Evolutionary conservation across 2,329 filamentous ascomycete species (phyloP).

Genomic region (Eutypa lata): DNA sequence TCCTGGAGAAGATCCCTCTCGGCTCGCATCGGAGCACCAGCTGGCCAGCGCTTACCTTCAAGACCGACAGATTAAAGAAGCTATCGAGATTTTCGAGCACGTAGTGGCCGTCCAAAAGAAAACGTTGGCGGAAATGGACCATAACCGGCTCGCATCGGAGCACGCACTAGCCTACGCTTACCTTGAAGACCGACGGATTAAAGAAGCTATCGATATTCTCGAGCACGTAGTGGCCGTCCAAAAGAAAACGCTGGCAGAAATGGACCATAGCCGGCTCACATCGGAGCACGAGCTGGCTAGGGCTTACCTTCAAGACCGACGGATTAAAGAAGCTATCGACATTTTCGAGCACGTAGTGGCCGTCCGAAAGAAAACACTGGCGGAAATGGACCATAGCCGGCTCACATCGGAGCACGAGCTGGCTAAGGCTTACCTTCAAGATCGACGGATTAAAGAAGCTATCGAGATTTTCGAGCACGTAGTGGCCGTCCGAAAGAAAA

Average conservation of each 20-base stretch:
- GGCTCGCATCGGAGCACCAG: no score
- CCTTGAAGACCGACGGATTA: background rate
- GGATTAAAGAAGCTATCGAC: slow-evolving; percentile 15
- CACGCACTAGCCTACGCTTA: background rate
- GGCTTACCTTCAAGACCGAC: slow-evolving; percentile 16
- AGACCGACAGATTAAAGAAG: slow-evolving; percentile 5
- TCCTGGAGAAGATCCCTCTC: no score
- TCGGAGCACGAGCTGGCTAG: slow-evolving; percentile 16
- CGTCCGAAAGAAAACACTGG: slow-evolving; percentile 6
- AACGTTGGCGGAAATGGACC: background rate
- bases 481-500: background rate
- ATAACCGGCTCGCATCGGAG: background rate
- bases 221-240: slow-evolving; percentile 2
- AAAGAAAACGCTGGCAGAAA: background rate
- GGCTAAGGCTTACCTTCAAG: background rate
- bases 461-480: slow-evolving; percentile 6
- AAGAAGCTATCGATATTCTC: slow-evolving; percentile 10
- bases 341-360: slow-evolving; percentile 22
- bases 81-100: slow-evolving; percentile 8
- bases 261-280: slow-evolving; percentile 2
- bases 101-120: background rate
- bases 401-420: slow-evolving; percentile 4
- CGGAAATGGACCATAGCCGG: slow-evolving; percentile 6
- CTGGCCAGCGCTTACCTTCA: background rate
- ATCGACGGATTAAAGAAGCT: slow-evolving; percentile 7